Percentiles rank a stretch among this genome's conserved stretches.
These are phyloP conservation scores for Camellia oleifera DNA, from an alignment of 179 eudicot species.

Conservation along the genomic window DNA sequence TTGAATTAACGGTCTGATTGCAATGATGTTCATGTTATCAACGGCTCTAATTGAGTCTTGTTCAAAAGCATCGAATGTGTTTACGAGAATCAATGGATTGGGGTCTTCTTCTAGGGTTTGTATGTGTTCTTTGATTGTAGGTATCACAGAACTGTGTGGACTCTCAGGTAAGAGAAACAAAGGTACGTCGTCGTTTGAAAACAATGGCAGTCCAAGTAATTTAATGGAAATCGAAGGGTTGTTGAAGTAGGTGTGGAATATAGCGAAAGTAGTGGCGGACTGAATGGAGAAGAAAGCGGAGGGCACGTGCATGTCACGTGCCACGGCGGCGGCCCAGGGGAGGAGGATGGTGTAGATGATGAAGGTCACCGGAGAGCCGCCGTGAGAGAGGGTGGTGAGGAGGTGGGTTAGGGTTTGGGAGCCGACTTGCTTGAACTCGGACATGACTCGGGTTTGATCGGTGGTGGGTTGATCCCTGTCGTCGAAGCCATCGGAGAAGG, in stretches of 20 bases:
- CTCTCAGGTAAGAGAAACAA: constrained; percentile 29
- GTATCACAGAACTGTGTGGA: constrained; percentile 13
- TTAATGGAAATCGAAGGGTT: constrained; percentile 16
- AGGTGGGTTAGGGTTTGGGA: constrained; percentile 25
- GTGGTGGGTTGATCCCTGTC: neutral
- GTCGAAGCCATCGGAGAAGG: constrained; percentile 19
- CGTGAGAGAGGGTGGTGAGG: constrained; percentile 14
- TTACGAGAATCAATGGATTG: constrained; percentile 32
- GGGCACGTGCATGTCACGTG: constrained; percentile 34
- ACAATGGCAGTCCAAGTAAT: constrained; percentile 32
- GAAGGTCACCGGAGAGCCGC: constrained; percentile 31
- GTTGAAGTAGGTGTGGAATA: constrained; percentile 34
- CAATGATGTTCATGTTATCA: constrained; percentile 25
- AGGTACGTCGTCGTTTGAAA: constrained; percentile 32
- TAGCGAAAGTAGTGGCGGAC: constrained; percentile 30
- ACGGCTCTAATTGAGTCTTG: constrained; percentile 27
- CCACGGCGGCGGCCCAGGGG: constrained; percentile 43
- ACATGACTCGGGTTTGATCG: neutral
- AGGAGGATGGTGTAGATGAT: constrained; percentile 32
- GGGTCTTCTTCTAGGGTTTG: constrained; percentile 31
- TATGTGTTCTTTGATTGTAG: constrained; percentile 35
- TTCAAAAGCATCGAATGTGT: constrained; percentile 47
- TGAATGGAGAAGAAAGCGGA: constrained; percentile 27
- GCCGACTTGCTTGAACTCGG: constrained; percentile 20
- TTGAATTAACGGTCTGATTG: constrained; percentile 34